Conservation (phyloP, 805 yeast genomes). For the Limtongia smithiae region DNA sequence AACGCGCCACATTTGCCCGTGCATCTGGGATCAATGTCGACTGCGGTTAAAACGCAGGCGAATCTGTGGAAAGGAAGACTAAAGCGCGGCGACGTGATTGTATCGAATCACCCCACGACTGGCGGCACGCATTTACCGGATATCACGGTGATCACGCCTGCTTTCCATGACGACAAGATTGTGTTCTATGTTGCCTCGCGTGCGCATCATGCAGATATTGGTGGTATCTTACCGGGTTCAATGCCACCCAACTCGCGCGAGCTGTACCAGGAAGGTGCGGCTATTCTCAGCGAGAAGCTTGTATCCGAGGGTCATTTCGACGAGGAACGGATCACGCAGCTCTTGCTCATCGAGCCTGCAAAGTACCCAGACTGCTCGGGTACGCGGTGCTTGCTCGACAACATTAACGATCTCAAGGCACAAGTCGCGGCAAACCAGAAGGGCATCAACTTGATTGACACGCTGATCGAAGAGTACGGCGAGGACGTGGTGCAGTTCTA, state of each 20-base stretch:
- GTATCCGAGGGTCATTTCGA: conserved; percentile 72
- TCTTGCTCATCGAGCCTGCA: conserved; percentile 71
- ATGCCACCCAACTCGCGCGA: conserved; percentile 91
- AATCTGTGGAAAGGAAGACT: conserved; percentile 60
- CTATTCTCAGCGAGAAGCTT: conserved; percentile 71
- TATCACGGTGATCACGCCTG: conserved; percentile 90
- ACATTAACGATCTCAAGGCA: conserved; percentile 77
- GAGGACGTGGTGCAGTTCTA: conserved; percentile 59
- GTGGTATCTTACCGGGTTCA: conserved; percentile 86
- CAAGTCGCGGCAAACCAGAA: conserved; percentile 86
- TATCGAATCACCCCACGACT: conserved; percentile 75
- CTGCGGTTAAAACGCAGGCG: conserved; percentile 67
- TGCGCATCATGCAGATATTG: conserved; percentile 96
- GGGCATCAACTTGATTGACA: conserved; percentile 65
- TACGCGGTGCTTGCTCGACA: conserved; percentile 77
- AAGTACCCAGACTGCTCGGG: conserved; percentile 84
- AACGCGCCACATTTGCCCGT: conserved; percentile 89
- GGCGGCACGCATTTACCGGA: conserved; percentile 91
- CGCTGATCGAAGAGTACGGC: conserved; percentile 61
- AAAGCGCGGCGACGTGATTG: conserved; percentile 68
- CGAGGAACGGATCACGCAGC: conserved; percentile 59
- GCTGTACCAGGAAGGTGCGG: conserved; percentile 87
- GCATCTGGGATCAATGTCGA: conserved; percentile 82
- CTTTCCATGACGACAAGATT: conserved; percentile 53
- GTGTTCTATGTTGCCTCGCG: conserved; percentile 89